Percentiles rank a stretch among this genome's conserved stretches.
These are phyloP conservation scores for Stentor roeselii DNA, from an alignment of 73 alveolate species.

Conservation along the genomic window DNA sequence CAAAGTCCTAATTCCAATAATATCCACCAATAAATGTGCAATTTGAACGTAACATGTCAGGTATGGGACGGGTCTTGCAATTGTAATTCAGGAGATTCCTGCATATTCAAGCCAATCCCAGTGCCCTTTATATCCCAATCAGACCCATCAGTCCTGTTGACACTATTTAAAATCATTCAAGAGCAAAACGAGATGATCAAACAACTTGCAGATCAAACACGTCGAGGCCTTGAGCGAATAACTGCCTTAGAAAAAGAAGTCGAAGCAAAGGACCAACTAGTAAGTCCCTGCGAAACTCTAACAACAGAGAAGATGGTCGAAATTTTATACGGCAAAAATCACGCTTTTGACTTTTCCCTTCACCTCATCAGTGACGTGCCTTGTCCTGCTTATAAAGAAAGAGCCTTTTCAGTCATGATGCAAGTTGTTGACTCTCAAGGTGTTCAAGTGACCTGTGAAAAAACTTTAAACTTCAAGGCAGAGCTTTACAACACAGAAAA, in stretches of 20 bases:
- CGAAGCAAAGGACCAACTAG: neutral
- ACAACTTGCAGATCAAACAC: neutral
- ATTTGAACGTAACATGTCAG: neutral
- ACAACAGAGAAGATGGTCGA: neutral
- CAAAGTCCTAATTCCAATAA: too few species aligned
- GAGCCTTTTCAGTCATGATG: neutral
- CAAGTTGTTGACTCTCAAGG: neutral
- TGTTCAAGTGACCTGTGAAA: neutral
- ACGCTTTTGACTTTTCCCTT: neutral
- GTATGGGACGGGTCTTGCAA: neutral
- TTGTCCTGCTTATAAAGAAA: slow-evolving; percentile 8
- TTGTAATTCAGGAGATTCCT: neutral
- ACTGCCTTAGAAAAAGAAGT: neutral
- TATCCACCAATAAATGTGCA: too few species aligned
- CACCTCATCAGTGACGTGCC: neutral
- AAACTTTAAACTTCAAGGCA: neutral
- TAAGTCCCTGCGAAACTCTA: neutral
- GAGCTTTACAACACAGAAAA: neutral
- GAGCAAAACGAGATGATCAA: neutral
- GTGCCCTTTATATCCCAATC: neutral
- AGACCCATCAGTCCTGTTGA: neutral
- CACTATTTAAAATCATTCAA: neutral
- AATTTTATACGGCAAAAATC: neutral
- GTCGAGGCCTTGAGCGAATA: neutral
- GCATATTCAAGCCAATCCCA: neutral